phyloP scores from a whole-genome alignment of 768 basidiomycete species.

The Crepidotus variabilis region DNA sequence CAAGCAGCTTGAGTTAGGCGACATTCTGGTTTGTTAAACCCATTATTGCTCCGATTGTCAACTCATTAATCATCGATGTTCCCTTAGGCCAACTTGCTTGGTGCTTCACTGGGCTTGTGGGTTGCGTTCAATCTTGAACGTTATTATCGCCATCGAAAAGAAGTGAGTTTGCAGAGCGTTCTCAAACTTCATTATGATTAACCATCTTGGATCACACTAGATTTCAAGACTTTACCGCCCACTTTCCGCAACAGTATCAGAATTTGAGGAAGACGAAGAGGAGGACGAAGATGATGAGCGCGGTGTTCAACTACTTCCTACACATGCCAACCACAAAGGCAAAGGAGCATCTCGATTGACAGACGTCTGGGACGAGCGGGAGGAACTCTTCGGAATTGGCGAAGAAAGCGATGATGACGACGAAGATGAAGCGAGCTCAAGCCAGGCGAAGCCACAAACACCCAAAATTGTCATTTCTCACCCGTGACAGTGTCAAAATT shows the following conservation, averaged over 20 bases:
- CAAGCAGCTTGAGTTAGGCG: conserved; percentile 69
- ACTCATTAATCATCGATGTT: not conserved
- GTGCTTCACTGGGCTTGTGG: conserved; percentile 67
- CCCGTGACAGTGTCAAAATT: conserved; percentile 2
- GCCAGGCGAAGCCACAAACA: conserved; percentile 8
- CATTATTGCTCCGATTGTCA: conserved; percentile 1
- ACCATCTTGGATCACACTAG: conserved; percentile 28
- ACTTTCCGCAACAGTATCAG: conserved; percentile 48
- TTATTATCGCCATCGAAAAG: conserved; percentile 75
- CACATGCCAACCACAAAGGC: conserved; percentile 27
- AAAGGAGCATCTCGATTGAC: conserved; percentile 27
- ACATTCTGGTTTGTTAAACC: conserved; percentile 52
- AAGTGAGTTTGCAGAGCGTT: conserved; percentile 42
- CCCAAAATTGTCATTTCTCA: conserved; percentile 22
- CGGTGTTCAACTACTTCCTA: conserved; percentile 59
- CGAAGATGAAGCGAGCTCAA: conserved; percentile 15
- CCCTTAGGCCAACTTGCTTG: conserved; percentile 73
- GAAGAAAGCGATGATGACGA: conserved; percentile 60
- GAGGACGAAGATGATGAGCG: conserved; percentile 37
- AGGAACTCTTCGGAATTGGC: conserved; percentile 70
- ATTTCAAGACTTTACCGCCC: conserved; percentile 79
- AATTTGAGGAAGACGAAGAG: conserved; percentile 39
- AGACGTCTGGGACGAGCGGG: conserved; percentile 76
- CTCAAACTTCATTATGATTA: not conserved
- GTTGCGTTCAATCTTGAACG: conserved; percentile 65